phyloP scores from a whole-genome alignment of 1,284 basidiomycete genomes.

The Anthracocystis setariae region DNA sequence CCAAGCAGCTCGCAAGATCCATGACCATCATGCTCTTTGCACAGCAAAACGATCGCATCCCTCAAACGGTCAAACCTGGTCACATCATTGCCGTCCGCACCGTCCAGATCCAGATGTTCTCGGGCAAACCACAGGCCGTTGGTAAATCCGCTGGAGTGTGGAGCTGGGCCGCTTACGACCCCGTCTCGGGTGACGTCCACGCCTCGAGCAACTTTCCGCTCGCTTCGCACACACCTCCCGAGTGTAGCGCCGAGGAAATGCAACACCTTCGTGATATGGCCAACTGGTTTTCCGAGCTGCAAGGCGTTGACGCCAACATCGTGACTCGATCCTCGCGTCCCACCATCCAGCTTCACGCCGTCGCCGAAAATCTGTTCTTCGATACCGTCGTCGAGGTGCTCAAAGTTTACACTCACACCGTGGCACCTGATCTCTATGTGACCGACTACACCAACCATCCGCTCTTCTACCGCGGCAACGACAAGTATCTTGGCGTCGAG shows the following conservation, averaged over 20 bases:
- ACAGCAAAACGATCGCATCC: slow-evolving; percentile 28
- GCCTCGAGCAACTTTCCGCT: slow-evolving; percentile 38
- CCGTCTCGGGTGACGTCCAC: slow-evolving; percentile 34
- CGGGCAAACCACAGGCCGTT: slow-evolving; percentile 37
- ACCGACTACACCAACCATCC: slow-evolving; percentile 60
- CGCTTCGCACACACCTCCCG: slow-evolving; percentile 24
- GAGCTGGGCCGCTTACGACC: slow-evolving; percentile 46
- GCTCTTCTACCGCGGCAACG: slow-evolving; percentile 48
- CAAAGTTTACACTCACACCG: slow-evolving; percentile 49
- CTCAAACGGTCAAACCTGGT: slow-evolving; percentile 22
- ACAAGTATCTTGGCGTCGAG: slow-evolving; percentile 39
- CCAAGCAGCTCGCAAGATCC: slow-evolving; percentile 30
- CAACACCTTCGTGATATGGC: slow-evolving; percentile 44
- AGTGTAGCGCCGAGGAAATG: slow-evolving; percentile 46
- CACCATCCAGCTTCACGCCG: slow-evolving; percentile 29
- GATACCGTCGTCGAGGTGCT: slow-evolving; percentile 56
- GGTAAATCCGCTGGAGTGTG: slow-evolving; percentile 30
- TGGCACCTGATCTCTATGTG: slow-evolving; percentile 57
- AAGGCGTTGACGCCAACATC: slow-evolving; percentile 35
- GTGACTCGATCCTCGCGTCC: slow-evolving; percentile 22
- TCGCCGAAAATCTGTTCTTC: slow-evolving; percentile 50
- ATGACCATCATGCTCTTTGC: slow-evolving; percentile 50
- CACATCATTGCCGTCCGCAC: slow-evolving; percentile 40
- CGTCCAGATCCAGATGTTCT: slow-evolving; percentile 45
- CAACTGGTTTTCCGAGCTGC: slow-evolving; percentile 36